phyloP scores from a whole-genome alignment of 768 basidiomycete genomes.

The Cystofilobasidium capitatum region DNA sequence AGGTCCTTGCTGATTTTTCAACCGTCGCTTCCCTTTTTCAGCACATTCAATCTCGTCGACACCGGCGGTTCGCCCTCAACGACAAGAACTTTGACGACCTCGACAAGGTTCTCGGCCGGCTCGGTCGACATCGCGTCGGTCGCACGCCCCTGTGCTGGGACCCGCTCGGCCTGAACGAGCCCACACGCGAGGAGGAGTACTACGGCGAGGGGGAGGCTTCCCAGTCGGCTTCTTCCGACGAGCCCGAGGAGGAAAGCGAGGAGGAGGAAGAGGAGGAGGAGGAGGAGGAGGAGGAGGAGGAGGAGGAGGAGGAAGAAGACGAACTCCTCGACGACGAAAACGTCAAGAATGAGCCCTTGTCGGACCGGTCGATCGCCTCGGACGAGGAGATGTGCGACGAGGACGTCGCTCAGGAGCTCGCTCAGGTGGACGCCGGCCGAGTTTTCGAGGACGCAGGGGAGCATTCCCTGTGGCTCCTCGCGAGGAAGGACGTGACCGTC shows the following conservation, averaged over 20 bases:
- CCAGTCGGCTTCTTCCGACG: constrained; percentile 31
- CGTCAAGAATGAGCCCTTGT: background rate
- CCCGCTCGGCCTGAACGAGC: constrained; percentile 1
- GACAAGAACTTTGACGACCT: constrained; percentile 18
- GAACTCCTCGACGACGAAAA: constrained; percentile 38
- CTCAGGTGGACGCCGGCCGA: too few relatives aligned
- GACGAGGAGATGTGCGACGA: too few relatives aligned
- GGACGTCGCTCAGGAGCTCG: too few relatives aligned
- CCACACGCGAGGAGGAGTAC: constrained; percentile 30
- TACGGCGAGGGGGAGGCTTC: constrained; percentile 32
- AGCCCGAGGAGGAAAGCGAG: constrained; percentile 17
- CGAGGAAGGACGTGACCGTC: too few relatives aligned
- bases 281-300: constrained; percentile 35
- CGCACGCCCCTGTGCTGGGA: background rate
- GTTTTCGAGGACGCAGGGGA: too few relatives aligned
- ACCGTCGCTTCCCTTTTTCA: background rate
- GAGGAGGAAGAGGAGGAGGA: constrained; percentile 39
- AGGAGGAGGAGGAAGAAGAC: constrained; percentile 44
- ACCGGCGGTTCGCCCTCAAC: constrained; percentile 25
- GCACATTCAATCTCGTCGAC: constrained; percentile 21
- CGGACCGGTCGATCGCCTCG: background rate
- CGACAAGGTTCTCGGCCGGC: constrained; percentile 22
- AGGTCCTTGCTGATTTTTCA: background rate
- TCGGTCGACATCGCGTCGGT: constrained; percentile 7
- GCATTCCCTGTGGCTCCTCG: too few relatives aligned